Percentiles rank a stretch among this genome's conserved stretches.
phyloP scores from a whole-genome alignment of 2,329 filamentous ascomycete species.

The Metarhizium anisopliae region DNA sequence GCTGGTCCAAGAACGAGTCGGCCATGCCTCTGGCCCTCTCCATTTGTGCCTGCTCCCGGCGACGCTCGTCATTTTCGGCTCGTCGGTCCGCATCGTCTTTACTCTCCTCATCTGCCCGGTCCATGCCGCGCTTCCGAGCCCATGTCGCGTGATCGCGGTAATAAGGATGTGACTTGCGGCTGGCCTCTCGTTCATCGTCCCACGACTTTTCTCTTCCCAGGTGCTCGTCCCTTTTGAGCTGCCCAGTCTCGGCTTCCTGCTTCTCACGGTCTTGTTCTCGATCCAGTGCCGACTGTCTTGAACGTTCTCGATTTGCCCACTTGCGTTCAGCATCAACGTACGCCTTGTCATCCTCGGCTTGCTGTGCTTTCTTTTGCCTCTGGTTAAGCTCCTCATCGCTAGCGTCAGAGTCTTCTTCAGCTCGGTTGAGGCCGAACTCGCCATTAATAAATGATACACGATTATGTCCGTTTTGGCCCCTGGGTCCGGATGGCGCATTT shows the following conservation, averaged over 20 bases:
- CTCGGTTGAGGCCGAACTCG: conserved; percentile 52
- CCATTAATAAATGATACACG: conserved; percentile 74
- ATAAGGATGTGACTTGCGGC: conserved; percentile 66
- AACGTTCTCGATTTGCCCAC: conserved; percentile 84
- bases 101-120: conserved; percentile 63
- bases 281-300: conserved; percentile 74
- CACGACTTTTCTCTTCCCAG: conserved; percentile 60
- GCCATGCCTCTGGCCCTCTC: conserved; percentile 78
- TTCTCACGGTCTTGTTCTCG: conserved; percentile 75
- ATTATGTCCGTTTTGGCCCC: conserved; percentile 53
- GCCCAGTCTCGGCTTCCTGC: conserved; percentile 58
- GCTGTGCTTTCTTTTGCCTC: conserved; percentile 60
- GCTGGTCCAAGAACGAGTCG: conserved; percentile 80
- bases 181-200: conserved; percentile 79
- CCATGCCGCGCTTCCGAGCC: conserved; percentile 69
- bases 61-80: conserved; percentile 66
- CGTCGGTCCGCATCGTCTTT: conserved; percentile 77
- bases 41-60: conserved; percentile 59
- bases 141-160: conserved; percentile 80
- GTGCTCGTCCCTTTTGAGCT: conserved; percentile 60
- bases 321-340: conserved; percentile 81
- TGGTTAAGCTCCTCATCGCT: conserved; percentile 79
- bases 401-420: conserved; percentile 81
- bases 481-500: conserved; percentile 62
- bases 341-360: conserved; percentile 67